phyloP scores from a whole-genome alignment of 345 rosid genomes.

The Carallia brachiata region DNA sequence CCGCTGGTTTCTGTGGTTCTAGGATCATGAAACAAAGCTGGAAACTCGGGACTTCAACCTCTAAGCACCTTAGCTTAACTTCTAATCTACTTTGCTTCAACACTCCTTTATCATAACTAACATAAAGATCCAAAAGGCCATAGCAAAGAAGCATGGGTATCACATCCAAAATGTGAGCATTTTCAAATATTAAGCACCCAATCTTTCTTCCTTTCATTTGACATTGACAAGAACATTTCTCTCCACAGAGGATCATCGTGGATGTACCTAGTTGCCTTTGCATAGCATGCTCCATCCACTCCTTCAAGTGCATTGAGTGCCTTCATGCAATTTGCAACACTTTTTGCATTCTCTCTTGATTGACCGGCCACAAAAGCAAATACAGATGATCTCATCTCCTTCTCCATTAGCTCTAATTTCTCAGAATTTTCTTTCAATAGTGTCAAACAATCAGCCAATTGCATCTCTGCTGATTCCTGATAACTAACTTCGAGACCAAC shows the following conservation, averaged over 20 bases:
- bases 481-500: background rate
- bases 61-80: too few relatives aligned
- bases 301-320: background rate
- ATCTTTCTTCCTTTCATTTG: background rate
- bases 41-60: too few relatives aligned
- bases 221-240: background rate
- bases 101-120: too few relatives aligned
- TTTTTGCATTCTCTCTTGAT: background rate
- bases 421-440: background rate
- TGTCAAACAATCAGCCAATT: background rate
- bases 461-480: background rate
- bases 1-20: too few relatives aligned
- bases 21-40: too few relatives aligned
- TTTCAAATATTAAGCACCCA: background rate
- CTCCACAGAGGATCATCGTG: background rate
- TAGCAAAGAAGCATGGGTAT: too few relatives aligned
- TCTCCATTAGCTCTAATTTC: background rate
- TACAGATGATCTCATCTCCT: background rate
- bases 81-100: too few relatives aligned
- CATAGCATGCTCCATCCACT: background rate
- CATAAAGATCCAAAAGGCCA: too few relatives aligned
- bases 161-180: too few relatives aligned
- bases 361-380: background rate
- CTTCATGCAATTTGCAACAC: background rate
- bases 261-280: background rate